Percentiles rank a stretch among this genome's conserved stretches.
Evolutionary conservation across 208 protist genomes (phyloP).

Genomic region (Leishmania guyanensis): DNA sequence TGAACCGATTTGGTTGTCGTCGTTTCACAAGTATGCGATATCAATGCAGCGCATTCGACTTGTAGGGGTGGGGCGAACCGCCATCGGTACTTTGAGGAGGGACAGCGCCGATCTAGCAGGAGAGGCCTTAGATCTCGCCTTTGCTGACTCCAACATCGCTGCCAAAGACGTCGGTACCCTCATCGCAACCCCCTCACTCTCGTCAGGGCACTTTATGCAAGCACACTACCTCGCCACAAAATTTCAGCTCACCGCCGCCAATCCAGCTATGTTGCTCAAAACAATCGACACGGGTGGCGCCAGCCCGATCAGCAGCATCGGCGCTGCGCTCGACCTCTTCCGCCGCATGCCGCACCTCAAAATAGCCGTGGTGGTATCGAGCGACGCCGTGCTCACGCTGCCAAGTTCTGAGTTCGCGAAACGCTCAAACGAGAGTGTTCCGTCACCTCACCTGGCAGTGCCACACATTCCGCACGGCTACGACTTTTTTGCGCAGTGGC

Average conservation of each 20-base stretch:
- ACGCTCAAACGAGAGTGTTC: constrained; percentile 45
- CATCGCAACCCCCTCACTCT: constrained; percentile 80
- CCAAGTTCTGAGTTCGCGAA: constrained; percentile 43
- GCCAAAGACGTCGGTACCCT: constrained; percentile 62
- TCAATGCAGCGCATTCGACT: constrained; percentile 37
- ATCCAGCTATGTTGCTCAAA: constrained; percentile 48
- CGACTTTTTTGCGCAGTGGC: constrained; percentile 74
- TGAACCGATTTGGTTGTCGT: background rate
- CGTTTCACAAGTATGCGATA: background rate
- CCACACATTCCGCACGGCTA: constrained; percentile 74
- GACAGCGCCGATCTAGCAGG: constrained; percentile 42
- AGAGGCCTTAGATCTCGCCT: constrained; percentile 52
- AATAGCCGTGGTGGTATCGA: constrained; percentile 60
- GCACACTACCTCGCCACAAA: constrained; percentile 70
- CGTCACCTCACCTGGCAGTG: constrained; percentile 37
- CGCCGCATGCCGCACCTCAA: constrained; percentile 30
- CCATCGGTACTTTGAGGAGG: constrained; percentile 48
- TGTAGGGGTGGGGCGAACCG: constrained; percentile 59
- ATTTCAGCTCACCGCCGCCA: constrained; percentile 36
- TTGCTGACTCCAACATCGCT: constrained; percentile 51
- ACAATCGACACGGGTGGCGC: constrained; percentile 78
- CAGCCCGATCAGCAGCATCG: constrained; percentile 61
- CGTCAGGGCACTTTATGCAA: constrained; percentile 73
- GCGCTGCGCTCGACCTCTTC: constrained; percentile 53
- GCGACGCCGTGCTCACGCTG: constrained; percentile 59